Percentiles rank a stretch among this genome's conserved stretches.
These are phyloP conservation scores for Acacia confusa DNA, from an alignment of 306 rosid genomes.

Conservation along the genomic window DNA sequence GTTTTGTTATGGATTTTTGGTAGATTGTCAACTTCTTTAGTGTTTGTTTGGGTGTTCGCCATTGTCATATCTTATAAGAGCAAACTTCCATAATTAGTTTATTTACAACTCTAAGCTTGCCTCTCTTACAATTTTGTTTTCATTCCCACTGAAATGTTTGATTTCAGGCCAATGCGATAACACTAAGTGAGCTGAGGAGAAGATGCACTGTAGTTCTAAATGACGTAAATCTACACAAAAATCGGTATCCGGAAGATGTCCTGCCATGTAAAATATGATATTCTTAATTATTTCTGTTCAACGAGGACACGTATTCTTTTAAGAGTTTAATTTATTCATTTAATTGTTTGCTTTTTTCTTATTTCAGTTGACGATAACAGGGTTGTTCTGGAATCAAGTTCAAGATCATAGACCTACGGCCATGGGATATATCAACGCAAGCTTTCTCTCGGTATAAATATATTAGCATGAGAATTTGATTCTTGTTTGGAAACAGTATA, in stretches of 20 bases:
- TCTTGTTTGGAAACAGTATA: neutral
- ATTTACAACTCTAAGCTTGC: neutral
- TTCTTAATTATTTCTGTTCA: neutral
- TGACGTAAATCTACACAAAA: constrained; percentile 65
- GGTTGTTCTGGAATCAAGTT: constrained; percentile 65
- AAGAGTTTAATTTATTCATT: neutral
- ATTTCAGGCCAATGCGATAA: constrained; percentile 61
- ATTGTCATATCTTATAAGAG: neutral
- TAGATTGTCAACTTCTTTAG: neutral
- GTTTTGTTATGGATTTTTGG: constrained; percentile 29
- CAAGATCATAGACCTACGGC: constrained; percentile 80
- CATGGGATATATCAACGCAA: constrained; percentile 86
- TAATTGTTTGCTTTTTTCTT: neutral
- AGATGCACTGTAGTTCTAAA: constrained; percentile 69
- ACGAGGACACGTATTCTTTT: neutral
- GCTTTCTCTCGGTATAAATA: constrained; percentile 59
- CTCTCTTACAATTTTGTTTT: neutral
- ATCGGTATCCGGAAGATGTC: constrained; percentile 65
- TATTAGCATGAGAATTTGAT: constrained; percentile 9
- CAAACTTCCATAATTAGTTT: neutral
- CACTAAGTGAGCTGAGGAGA: constrained; percentile 57
- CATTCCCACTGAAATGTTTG: neutral
- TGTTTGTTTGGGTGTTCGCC: neutral
- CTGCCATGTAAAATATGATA: constrained; percentile 68
- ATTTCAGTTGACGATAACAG: constrained; percentile 75